Evolutionary conservation across 1,284 basidiomycete species (phyloP).

Genomic region (Papiliotrema nemorosa): DNA sequence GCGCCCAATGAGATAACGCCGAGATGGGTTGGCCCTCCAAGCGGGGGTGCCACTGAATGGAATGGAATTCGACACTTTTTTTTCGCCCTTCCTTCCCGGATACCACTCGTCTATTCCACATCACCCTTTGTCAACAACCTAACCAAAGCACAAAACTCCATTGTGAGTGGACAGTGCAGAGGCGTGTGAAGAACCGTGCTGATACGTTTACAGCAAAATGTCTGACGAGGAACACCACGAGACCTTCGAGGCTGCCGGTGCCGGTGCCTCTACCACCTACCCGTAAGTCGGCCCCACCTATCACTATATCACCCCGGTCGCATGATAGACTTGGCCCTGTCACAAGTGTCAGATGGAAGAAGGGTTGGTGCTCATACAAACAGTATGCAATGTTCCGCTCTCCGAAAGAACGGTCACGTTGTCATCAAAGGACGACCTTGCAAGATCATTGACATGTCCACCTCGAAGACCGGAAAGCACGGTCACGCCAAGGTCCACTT

Average conservation of each 20-base stretch:
- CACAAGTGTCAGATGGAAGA: neutral
- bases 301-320: neutral
- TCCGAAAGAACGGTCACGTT: slow-evolving; percentile 87
- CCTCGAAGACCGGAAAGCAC: slow-evolving; percentile 89
- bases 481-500: slow-evolving; percentile 99
- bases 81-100: too few species aligned
- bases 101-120: slow-evolving; percentile 2
- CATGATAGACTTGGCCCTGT: neutral
- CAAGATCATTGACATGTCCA: slow-evolving; percentile 99
- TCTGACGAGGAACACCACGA: slow-evolving; percentile 89
- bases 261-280: slow-evolving; percentile 83
- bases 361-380: neutral
- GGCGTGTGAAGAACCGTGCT: neutral
- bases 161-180: neutral
- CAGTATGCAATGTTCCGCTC: slow-evolving; percentile 92
- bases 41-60: too few species aligned
- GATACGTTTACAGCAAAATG: slow-evolving; percentile 52
- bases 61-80: too few species aligned
- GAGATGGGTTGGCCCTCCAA: too few species aligned
- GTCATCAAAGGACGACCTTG: slow-evolving; percentile 97
- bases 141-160: slow-evolving; percentile 2
- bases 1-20: too few species aligned
- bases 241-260: slow-evolving; percentile 67
- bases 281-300: slow-evolving; percentile 24
- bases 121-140: slow-evolving; percentile 7